phyloP scores from a whole-genome alignment of 768 basidiomycete species.

The Suillus bovinus region DNA sequence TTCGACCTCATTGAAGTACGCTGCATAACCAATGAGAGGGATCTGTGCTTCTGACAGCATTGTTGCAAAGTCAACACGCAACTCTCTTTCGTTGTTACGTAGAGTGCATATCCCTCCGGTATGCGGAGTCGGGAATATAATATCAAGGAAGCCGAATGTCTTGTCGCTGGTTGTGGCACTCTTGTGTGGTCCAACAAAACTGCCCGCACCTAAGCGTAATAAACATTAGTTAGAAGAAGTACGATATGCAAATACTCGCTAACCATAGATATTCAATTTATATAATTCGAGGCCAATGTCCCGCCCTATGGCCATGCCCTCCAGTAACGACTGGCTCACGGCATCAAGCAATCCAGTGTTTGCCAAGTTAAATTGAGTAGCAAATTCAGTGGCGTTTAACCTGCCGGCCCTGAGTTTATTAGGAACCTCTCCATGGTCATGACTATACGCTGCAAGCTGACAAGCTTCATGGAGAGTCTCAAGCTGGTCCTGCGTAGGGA shows the following conservation, averaged over 20 bases:
- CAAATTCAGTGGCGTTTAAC: constrained; percentile 39
- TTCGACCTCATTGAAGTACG: constrained; percentile 47
- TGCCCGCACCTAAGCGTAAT: constrained; percentile 34
- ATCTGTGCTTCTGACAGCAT: constrained; percentile 13
- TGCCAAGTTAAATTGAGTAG: constrained; percentile 32
- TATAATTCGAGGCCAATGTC: constrained; percentile 37
- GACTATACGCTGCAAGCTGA: constrained; percentile 42
- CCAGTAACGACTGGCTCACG: constrained; percentile 23
- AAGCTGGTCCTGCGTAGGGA: constrained; percentile 3
- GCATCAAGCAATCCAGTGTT: constrained; percentile 28
- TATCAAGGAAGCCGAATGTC: constrained; percentile 55
- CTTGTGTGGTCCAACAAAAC: constrained; percentile 51
- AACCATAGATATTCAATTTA: constrained; percentile 50
- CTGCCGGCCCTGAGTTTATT: constrained; percentile 48
- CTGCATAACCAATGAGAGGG: constrained; percentile 36
- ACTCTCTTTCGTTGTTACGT: constrained; percentile 33
- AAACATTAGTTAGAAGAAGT: not conserved
- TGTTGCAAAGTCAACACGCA: constrained; percentile 39
- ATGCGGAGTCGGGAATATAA: constrained; percentile 49
- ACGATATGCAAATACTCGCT: constrained; percentile 1
- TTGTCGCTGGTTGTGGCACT: constrained; percentile 45
- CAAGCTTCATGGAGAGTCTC: constrained; percentile 36
- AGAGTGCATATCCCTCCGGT: constrained; percentile 46
- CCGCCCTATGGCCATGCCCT: constrained; percentile 19
- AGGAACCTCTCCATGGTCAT: constrained; percentile 34